phyloP scores from a whole-genome alignment of 345 rosid species.

The Hibiscus mutabilis region DNA sequence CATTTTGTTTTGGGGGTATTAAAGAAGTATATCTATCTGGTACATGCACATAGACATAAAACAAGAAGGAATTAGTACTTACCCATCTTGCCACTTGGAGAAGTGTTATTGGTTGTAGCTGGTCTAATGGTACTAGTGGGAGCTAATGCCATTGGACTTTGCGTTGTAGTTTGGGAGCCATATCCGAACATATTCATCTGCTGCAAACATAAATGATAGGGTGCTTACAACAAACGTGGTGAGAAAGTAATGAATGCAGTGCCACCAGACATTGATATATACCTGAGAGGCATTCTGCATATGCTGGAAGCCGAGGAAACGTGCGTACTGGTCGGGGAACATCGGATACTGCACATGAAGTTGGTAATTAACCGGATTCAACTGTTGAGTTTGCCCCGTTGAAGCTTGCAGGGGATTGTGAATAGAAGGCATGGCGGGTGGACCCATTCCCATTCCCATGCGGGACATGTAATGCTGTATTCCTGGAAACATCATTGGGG shows the following conservation, averaged over 20 bases:
- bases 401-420: constrained; percentile 33
- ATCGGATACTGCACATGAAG: constrained; percentile 34
- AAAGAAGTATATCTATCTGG: not conserved
- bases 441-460: constrained; percentile 45
- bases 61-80: too few species aligned
- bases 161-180: constrained; percentile 31
- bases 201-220: constrained; percentile 25
- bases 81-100: constrained; percentile 26
- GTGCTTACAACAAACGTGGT: not conserved
- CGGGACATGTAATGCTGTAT: constrained; percentile 51
- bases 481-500: constrained; percentile 83
- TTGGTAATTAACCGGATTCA: constrained; percentile 35
- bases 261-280: not conserved
- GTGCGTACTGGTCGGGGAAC: constrained; percentile 38
- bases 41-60: not conserved
- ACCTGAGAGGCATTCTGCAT: constrained; percentile 52
- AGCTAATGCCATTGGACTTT: constrained; percentile 22
- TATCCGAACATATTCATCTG: constrained; percentile 41
- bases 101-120: constrained; percentile 25
- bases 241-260: not conserved
- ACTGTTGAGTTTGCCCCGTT: constrained; percentile 27
- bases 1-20: not conserved
- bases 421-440: constrained; percentile 22
- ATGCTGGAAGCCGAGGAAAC: constrained; percentile 39
- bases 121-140: constrained; percentile 11